Percentiles rank a stretch among this genome's conserved stretches.
These are phyloP conservation scores for Hortiboletus rubellus DNA, from an alignment of 1,284 basidiomycete species.

Conservation along the genomic window DNA sequence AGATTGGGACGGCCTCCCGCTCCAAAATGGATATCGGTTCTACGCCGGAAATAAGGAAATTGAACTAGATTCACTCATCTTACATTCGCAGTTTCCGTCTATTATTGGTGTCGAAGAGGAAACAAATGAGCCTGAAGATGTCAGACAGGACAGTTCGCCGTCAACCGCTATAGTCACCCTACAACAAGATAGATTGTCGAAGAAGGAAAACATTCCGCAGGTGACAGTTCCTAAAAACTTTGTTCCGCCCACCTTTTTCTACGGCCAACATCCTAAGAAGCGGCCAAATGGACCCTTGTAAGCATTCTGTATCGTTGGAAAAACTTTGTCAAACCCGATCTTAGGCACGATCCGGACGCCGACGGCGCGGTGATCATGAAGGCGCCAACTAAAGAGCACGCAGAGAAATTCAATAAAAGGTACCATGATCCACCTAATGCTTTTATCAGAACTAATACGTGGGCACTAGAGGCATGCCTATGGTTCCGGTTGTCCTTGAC, in stretches of 20 bases:
- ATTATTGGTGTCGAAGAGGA: slow-evolving; percentile 40
- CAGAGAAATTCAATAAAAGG: slow-evolving; percentile 71
- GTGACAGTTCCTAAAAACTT: slow-evolving; percentile 38
- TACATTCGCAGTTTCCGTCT: slow-evolving; percentile 51
- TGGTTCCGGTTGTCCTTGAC: slow-evolving; percentile 93
- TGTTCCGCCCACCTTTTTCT: slow-evolving; percentile 62
- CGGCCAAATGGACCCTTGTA: slow-evolving; percentile 58
- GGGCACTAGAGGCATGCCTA: slow-evolving; percentile 47
- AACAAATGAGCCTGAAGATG: slow-evolving; percentile 17
- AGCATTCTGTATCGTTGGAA: slow-evolving; percentile 20
- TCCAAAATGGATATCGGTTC: slow-evolving; percentile 50
- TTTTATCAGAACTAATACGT: slow-evolving; percentile 13
- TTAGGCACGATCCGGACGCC: slow-evolving; percentile 69
- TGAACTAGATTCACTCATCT: slow-evolving; percentile 55
- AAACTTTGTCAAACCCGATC: slow-evolving; percentile 13
- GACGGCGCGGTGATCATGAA: slow-evolving; percentile 88
- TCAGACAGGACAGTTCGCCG: slow-evolving; percentile 3
- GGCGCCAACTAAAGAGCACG: slow-evolving; percentile 68
- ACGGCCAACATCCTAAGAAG: slow-evolving; percentile 46
- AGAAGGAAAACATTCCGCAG: slow-evolving; percentile 30
- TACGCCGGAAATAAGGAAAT: slow-evolving; percentile 63
- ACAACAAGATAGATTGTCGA: slow-evolving; percentile 12
- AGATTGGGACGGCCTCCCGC: slow-evolving; percentile 57
- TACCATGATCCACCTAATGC: slow-evolving; percentile 30
- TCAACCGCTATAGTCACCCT: neutral